Evolutionary conservation across 2,329 filamentous ascomycete genomes (phyloP).

Genomic region (Penicillium sp.): DNA sequence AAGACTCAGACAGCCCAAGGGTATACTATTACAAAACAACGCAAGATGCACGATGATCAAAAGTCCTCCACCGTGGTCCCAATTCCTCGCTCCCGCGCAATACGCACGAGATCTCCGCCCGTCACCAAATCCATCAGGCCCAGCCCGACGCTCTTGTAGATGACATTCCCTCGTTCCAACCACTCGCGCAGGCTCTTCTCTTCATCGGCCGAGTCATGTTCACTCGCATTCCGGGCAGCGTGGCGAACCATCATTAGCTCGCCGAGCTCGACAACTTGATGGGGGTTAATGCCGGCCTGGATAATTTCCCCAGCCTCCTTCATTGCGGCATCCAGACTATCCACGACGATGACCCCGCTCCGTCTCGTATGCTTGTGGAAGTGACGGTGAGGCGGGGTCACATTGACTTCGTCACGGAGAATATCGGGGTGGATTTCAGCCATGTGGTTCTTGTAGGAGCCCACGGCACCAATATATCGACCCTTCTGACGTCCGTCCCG

Average conservation of each 20-base stretch:
- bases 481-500: conserved; percentile 48
- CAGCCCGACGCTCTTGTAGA: conserved; percentile 70
- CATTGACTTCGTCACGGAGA: conserved; percentile 63
- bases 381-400: conserved; percentile 45
- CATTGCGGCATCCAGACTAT: conserved; percentile 75
- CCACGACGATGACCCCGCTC: conserved; percentile 62
- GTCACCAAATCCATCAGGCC: conserved; percentile 70
- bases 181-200: conserved; percentile 56
- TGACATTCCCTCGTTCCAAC: conserved; percentile 64
- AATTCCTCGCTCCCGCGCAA: conserved; percentile 58
- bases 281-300: conserved; percentile 69
- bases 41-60: conserved; percentile 20
- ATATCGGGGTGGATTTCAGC: conserved; percentile 79
- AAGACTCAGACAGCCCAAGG: conserved; percentile 7
- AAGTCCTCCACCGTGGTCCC: conserved; percentile 53
- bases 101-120: conserved; percentile 57
- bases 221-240: conserved; percentile 44
- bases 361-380: conserved; percentile 56
- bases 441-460: conserved; percentile 69
- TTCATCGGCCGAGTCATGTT: conserved; percentile 35
- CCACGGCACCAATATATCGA: conserved; percentile 46
- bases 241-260: conserved; percentile 70
- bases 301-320: conserved; percentile 87
- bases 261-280: conserved; percentile 82
- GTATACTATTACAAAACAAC: conserved; percentile 11